Evolutionary conservation across 768 basidiomycete genomes (phyloP).

Genomic region (Termitomyces sp.): DNA sequence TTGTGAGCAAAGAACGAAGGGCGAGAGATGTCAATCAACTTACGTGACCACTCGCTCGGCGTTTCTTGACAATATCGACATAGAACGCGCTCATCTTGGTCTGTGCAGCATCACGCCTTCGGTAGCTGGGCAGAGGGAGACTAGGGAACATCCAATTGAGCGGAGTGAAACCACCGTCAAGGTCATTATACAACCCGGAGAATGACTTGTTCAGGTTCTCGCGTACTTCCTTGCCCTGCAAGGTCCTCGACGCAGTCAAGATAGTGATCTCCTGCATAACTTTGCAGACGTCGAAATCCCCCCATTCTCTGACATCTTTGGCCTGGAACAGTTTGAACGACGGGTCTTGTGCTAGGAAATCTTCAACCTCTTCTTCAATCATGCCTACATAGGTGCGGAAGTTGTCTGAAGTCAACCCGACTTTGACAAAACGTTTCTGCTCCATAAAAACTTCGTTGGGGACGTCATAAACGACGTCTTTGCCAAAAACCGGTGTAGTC

Average conservation of each 20-base stretch:
- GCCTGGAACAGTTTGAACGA: slow-evolving; percentile 58
- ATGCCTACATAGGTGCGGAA: slow-evolving; percentile 80
- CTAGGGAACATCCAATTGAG: slow-evolving; percentile 95
- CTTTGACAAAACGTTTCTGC: slow-evolving; percentile 97
- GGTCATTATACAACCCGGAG: slow-evolving; percentile 77
- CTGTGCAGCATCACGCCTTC: slow-evolving; percentile 84
- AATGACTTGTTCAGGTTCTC: slow-evolving; percentile 73
- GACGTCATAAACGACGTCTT: slow-evolving; percentile 95
- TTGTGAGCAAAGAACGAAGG: slow-evolving; percentile 2
- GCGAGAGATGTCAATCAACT: slow-evolving; percentile 21
- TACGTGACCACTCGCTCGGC: slow-evolving; percentile 46
- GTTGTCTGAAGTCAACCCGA: slow-evolving; percentile 89
- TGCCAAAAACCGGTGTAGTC: slow-evolving; percentile 94
- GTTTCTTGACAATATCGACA: slow-evolving; percentile 74
- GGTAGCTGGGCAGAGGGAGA: slow-evolving; percentile 86
- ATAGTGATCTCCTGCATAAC: slow-evolving; percentile 87
- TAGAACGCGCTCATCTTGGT: slow-evolving; percentile 94
- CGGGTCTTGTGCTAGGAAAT: slow-evolving; percentile 64
- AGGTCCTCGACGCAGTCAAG: slow-evolving; percentile 86
- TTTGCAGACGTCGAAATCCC: slow-evolving; percentile 66
- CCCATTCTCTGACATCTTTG: slow-evolving; percentile 73
- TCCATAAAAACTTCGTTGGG: slow-evolving; percentile 98
- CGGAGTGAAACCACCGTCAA: slow-evolving; percentile 96
- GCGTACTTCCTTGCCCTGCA: slow-evolving; percentile 92
- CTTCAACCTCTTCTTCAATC: slow-evolving; percentile 71